phyloP scores from a whole-genome alignment of 2,329 filamentous ascomycete genomes.

The Blastomyces emzantsi region DNA sequence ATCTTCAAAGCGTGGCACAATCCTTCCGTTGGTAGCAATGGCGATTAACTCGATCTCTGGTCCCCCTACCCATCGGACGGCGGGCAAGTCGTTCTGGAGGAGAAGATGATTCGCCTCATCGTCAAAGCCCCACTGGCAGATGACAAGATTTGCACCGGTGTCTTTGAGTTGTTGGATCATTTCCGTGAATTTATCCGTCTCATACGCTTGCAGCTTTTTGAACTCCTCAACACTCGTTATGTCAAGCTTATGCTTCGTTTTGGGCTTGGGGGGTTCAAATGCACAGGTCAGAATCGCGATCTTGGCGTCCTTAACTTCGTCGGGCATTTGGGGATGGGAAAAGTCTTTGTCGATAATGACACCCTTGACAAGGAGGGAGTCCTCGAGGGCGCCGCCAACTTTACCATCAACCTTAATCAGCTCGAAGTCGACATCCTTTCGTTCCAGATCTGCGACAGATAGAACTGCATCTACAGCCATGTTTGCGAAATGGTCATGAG shows the following conservation, averaged over 20 bases:
- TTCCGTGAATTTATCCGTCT: conserved; percentile 91
- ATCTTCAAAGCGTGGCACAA: conserved; percentile 95
- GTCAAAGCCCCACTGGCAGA: conserved; percentile 99
- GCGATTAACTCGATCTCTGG: conserved; percentile 98
- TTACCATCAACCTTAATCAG: conserved; percentile 99
- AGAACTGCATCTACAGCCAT: conserved; percentile 97
- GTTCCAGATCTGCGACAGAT: conserved; percentile 89
- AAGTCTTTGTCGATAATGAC: conserved; percentile 99
- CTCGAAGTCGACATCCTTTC: conserved; percentile 97
- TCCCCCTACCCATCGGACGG: conserved; percentile 94
- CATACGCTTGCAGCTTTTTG: conserved; percentile 94
- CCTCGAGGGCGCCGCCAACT: conserved; percentile 86
- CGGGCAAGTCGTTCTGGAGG: conserved; percentile 90
- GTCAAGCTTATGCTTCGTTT: conserved; percentile 99
- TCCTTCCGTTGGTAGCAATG: conserved; percentile 95
- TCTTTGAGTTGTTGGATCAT: conserved; percentile 99
- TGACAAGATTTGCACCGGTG: conserved; percentile 91
- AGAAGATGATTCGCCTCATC: conserved; percentile 97
- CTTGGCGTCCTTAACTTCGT: conserved; percentile 89
- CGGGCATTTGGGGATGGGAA: conserved; percentile 98
- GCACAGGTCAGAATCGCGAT: conserved; percentile 95
- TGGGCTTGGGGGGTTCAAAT: conserved; percentile 97
- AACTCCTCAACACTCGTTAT: conserved; percentile 97
- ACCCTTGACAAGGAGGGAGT: conserved; percentile 89
- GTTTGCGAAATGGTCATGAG: conserved; percentile 94